phyloP scores from a whole-genome alignment of 495 filamentous ascomycete species.

The Aspergillus panamensis region DNA sequence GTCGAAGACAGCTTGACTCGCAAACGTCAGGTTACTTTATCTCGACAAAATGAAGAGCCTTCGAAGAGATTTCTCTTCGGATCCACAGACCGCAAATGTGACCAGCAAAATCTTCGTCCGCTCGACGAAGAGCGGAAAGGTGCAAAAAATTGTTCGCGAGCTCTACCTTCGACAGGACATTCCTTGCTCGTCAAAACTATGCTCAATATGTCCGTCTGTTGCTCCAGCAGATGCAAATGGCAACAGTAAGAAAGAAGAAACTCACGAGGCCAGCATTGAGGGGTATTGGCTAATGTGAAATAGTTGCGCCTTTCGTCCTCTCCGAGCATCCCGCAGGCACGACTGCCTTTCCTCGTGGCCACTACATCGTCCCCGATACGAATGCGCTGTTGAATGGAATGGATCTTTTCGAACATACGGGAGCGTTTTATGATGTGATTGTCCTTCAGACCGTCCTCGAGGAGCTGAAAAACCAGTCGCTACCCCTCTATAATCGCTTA shows the following conservation, averaged over 20 bases:
- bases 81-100: constrained; percentile 70
- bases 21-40: constrained; percentile 17
- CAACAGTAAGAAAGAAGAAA: constrained; percentile 50
- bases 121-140: constrained; percentile 90
- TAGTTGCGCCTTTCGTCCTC: constrained; percentile 78
- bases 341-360: constrained; percentile 73
- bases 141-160: constrained; percentile 97
- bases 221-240: constrained; percentile 77
- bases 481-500: constrained; percentile 92
- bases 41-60: constrained; percentile 75
- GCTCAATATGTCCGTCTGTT: constrained; percentile 62
- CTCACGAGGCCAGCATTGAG: neutral
- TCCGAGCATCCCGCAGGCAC: constrained; percentile 84
- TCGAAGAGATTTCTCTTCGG: constrained; percentile 66
- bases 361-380: constrained; percentile 94
- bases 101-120: constrained; percentile 91
- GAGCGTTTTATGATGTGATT: constrained; percentile 91
- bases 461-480: constrained; percentile 86
- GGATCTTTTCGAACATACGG: constrained; percentile 90
- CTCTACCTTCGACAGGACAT: constrained; percentile 95
- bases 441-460: constrained; percentile 94
- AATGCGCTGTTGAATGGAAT: constrained; percentile 94
- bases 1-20: constrained; percentile 15
- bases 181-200: constrained; percentile 92
- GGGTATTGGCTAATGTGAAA: constrained; percentile 30